Percentiles rank a stretch among this genome's conserved stretches.
phyloP scores from a whole-genome alignment of 441 rosid species.

The Adansonia gregorii region DNA sequence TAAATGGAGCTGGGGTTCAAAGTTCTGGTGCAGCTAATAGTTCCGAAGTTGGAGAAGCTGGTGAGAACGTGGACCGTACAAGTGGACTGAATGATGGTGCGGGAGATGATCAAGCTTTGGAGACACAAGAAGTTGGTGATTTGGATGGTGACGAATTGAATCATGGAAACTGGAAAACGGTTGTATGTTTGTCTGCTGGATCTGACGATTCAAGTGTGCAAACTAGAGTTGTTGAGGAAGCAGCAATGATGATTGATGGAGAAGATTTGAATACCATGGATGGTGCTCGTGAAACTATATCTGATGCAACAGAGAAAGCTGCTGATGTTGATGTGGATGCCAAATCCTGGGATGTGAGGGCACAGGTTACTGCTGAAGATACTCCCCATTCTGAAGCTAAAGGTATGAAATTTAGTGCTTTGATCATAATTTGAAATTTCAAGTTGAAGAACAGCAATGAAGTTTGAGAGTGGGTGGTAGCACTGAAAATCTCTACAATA shows the following conservation, averaged over 20 bases:
- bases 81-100: conserved; percentile 3
- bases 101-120: conserved; percentile 23
- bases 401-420: conserved; percentile 46
- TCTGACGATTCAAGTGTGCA: conserved; percentile 30
- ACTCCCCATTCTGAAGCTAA: conserved; percentile 39
- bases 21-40: background rate
- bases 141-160: conserved; percentile 25
- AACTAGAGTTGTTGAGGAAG: conserved; percentile 30
- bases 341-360: conserved; percentile 33
- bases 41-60: conserved; percentile 27
- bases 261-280: conserved; percentile 29
- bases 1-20: conserved; percentile 24
- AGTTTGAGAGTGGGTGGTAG: conserved; percentile 35
- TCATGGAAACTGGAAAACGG: conserved; percentile 25
- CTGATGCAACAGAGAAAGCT: conserved; percentile 32
- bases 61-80: background rate
- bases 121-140: conserved; percentile 27
- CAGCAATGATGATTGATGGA: conserved; percentile 12
- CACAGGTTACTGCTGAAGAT: conserved; percentile 37
- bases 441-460: conserved; percentile 49
- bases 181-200: conserved; percentile 22
- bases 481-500: conserved; percentile 46
- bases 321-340: background rate
- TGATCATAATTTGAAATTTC: conserved; percentile 48
- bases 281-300: conserved; percentile 27